Evolutionary conservation across 768 basidiomycete species (phyloP), one percentile per base, ranked within the genome.

Genomic region (Gymnopilus dilepis): DNA sequence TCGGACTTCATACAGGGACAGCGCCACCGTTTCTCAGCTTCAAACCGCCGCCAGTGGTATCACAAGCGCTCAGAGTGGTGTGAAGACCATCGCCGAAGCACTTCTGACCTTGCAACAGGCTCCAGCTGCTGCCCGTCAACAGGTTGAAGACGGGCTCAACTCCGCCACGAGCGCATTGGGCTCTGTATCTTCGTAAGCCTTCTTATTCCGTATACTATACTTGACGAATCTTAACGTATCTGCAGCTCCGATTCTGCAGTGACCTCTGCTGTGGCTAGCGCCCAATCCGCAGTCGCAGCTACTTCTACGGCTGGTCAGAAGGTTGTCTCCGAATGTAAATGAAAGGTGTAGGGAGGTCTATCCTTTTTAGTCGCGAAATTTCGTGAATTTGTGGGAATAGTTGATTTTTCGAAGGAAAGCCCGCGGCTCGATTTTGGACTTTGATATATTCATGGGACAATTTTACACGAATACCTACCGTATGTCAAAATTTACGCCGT

Each of bases 51-150:
- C 60, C 11, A 43, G 34, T 7, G 65, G 62, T 22, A 37, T 66
- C 4, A 22, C 56, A n/a, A 63, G 45, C 40, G 65, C 65, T 13
- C 47, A 53, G 11, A 40, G 52, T 19, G 65, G 65, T 7, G 62
- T 66, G 17, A 60, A 45, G 30, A 66, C 62, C 6, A 66, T 66
- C 42, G 65, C 65, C 1, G 55, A 34, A 19, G 62, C 65, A 3
- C 56, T 66, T 19, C 38, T 66, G 5, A 66, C 65, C 19, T 62
- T 62, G 34, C 62, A 66, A 42, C 52, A 45, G 22, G 65, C 65
- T 1, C 65, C 65, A 1, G 65, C 62, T 1, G 59, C 58, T 7
- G 65, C 62, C n/a, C 59, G 65, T 22, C 55, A 63, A 15, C 59
- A 66, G 30, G 65, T 66, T 1, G 43, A 31, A 31, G 45, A 59